Base-by-base conservation (phyloP, 1,139 yeast species). In the Taphrina communis region DNA sequence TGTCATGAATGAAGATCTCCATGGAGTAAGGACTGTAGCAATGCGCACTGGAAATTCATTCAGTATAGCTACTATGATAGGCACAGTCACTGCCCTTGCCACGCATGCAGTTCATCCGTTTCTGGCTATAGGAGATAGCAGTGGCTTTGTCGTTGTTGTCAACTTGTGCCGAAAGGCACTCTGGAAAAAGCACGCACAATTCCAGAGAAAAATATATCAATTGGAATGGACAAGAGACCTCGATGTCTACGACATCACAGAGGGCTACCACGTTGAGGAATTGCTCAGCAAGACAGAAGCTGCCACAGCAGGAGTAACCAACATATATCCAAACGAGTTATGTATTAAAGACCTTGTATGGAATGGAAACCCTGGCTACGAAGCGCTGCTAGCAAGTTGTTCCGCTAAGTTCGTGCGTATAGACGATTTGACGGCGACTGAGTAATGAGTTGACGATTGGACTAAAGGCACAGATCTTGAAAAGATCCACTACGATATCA, bases 61-160 rank as follows among this genome's bases (percentile, higher is more conserved):
- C 42, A 65, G 51, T 46, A 46, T 65, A 19, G 63, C 63, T 14
- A 39, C 63, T 14, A 59, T 65, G 56, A 46, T 46, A 31, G 68
- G 65, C 9, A 65, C 68, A 11, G 59, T 65, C 17, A 58, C 65
- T 17, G 68, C 68, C 9, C 25, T 46, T 7, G 68, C 56, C 19
- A 46, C 63, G 8, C 48, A 61, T 46, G 53, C 68, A n/a, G 46
- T 19, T 14, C 68, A 65, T 31, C 68, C 68, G 25, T 65, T 65
- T 50, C 7, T 65, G 31, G 68, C 68, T 31, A 55, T 46, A 8
- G 57, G 52, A 31, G 68, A 61, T 17, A 48, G 65, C 2, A 61
- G 63, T 48, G 68, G 68, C 19, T n/a, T 41, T 25, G 53, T 38
- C 31, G 7, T 61, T 39, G 48, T 65, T 17, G 65, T 57, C 50